phyloP scores from a whole-genome alignment of 495 filamentous ascomycete genomes.

The Pseudoneurospora amorphoporcata region DNA sequence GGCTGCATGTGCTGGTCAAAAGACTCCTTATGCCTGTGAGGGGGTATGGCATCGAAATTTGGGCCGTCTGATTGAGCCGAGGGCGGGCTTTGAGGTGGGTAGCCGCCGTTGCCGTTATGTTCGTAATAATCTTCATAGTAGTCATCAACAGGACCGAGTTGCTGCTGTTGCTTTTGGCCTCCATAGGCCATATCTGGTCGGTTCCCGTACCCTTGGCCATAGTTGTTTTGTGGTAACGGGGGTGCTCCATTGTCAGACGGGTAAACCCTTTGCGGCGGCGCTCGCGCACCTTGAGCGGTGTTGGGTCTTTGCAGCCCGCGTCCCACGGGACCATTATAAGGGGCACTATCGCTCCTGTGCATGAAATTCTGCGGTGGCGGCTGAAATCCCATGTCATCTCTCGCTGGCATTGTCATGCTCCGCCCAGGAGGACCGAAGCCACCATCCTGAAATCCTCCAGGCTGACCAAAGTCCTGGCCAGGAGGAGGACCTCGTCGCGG shows the following conservation, averaged over 20 bases:
- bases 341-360: conserved; percentile 25
- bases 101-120: conserved; percentile 16
- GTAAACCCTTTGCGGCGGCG: conserved; percentile 35
- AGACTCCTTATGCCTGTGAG: conserved; percentile 33
- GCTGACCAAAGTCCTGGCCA: conserved; percentile 20
- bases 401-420: conserved; percentile 45
- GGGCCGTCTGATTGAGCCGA: conserved; percentile 50
- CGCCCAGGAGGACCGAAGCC: conserved; percentile 32
- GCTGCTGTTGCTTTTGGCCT: conserved; percentile 15
- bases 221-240: conserved; percentile 18
- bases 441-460: conserved; percentile 24
- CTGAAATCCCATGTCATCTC: conserved; percentile 25
- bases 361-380: conserved; percentile 11
- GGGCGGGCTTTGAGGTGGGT: conserved; percentile 20
- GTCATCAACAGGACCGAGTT: conserved; percentile 35
- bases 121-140: conserved; percentile 51
- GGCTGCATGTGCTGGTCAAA: conserved; percentile 36
- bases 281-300: conserved; percentile 40
- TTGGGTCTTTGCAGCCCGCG: conserved; percentile 32
- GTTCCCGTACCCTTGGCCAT: conserved; percentile 12
- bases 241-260: conserved; percentile 30
- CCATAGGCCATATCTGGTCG: conserved; percentile 16
- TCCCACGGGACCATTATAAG: conserved; percentile 34
- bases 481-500: conserved; percentile 31
- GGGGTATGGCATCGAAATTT: conserved; percentile 60